Evolutionary conservation across 495 filamentous ascomycete species (phyloP).

Genomic region (Xylaria acuta): DNA sequence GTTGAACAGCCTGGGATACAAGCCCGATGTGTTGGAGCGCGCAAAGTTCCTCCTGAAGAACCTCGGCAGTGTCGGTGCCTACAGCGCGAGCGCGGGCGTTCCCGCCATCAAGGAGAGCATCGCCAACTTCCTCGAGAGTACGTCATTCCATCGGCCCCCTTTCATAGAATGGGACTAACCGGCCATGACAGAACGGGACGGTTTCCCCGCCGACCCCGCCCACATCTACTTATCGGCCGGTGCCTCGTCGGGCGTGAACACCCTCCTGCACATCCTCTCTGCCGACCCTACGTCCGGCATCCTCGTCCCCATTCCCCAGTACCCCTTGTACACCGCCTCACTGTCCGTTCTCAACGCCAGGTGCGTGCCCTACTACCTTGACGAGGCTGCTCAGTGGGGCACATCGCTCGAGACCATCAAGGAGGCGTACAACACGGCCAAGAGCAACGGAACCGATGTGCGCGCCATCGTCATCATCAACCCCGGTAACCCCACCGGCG

Average conservation of each 20-base stretch:
- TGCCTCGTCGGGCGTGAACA: constrained; percentile 93
- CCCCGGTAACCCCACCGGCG: constrained; percentile 96
- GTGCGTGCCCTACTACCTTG: constrained; percentile 90
- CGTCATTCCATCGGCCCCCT: constrained; percentile 28
- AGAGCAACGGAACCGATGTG: constrained; percentile 77
- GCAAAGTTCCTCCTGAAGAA: constrained; percentile 79
- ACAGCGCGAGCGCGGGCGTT: constrained; percentile 91
- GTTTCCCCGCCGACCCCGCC: constrained; percentile 76
- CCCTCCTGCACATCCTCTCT: constrained; percentile 89
- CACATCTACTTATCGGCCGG: constrained; percentile 88
- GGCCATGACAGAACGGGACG: constrained; percentile 70
- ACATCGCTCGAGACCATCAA: constrained; percentile 82
- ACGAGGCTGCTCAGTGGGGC: constrained; percentile 84
- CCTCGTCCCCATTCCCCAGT: constrained; percentile 95
- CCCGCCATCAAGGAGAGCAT: constrained; percentile 85
- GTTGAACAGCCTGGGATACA: constrained; percentile 75
- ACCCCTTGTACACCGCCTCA: constrained; percentile 96
- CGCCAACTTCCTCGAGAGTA: constrained; percentile 88
- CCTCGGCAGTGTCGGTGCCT: constrained; percentile 91
- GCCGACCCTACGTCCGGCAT: constrained; percentile 78
- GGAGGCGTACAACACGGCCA: constrained; percentile 71
- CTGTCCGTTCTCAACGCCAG: constrained; percentile 83
- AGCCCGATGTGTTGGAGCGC: constrained; percentile 84
- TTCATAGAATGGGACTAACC: constrained; percentile 16
- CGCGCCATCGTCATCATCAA: constrained; percentile 96